These are phyloP conservation scores for Beauveria varroae DNA, from an alignment of 2,329 filamentous ascomycete species.

Conservation along the genomic window DNA sequence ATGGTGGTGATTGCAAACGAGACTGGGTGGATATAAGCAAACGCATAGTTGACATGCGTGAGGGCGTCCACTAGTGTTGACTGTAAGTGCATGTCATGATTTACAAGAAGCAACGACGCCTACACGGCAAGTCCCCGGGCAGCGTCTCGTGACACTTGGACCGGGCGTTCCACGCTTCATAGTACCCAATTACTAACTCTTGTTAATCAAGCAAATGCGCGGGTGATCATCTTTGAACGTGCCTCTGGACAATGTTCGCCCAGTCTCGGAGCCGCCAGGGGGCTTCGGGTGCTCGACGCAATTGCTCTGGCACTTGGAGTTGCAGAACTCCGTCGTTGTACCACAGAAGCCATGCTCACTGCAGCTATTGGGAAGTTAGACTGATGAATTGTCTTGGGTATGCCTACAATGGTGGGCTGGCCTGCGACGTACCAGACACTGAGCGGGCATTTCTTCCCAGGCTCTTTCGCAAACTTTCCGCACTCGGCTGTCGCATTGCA, in stretches of 20 bases:
- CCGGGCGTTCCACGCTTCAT: not conserved
- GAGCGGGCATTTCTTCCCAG: too few relatives aligned
- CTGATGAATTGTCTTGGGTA: too few relatives aligned
- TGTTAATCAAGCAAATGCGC: too few relatives aligned
- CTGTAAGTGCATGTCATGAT: too few relatives aligned
- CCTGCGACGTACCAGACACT: too few relatives aligned
- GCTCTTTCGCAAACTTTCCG: too few relatives aligned
- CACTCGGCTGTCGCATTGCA: too few relatives aligned
- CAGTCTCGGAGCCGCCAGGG: not conserved
- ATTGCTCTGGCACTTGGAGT: not conserved
- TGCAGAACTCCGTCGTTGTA: constrained; percentile 13
- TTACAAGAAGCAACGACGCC: too few relatives aligned
- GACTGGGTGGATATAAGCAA: constrained; percentile 18
- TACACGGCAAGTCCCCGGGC: not conserved
- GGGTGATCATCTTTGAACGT: too few relatives aligned
- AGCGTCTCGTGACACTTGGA: not conserved
- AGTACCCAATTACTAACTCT: not conserved
- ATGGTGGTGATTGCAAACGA: constrained; percentile 10
- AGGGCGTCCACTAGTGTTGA: constrained; percentile 12
- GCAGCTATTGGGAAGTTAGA: constrained; percentile 14
- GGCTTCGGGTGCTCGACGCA: not conserved
- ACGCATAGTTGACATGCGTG: constrained; percentile 20
- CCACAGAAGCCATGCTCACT: constrained; percentile 24
- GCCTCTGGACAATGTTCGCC: too few relatives aligned
- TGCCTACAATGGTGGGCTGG: too few relatives aligned